phyloP scores from a whole-genome alignment of 345 rosid genomes.

The Lepidium aucheri region DNA sequence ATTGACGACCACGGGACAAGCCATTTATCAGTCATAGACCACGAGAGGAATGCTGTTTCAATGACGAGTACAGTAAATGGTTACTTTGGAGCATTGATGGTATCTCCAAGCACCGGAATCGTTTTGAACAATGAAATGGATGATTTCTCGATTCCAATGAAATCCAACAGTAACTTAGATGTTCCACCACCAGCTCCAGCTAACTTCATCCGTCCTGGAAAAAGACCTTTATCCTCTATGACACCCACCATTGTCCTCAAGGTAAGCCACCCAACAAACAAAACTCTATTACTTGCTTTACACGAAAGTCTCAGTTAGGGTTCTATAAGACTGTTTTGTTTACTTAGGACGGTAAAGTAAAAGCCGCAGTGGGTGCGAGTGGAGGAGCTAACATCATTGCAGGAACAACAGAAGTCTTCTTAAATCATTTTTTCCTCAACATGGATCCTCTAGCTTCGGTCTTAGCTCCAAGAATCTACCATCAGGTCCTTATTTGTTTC shows the following conservation, averaged over 20 bases:
- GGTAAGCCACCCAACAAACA: conserved; percentile 15
- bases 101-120: conserved; percentile 52
- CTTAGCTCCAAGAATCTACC: conserved; percentile 52
- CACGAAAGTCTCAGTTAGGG: not conserved
- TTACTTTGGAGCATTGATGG: conserved; percentile 43
- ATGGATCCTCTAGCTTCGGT: conserved; percentile 60
- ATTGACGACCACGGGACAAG: conserved; percentile 56
- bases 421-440: conserved; percentile 43
- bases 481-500: conserved; percentile 29
- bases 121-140: conserved; percentile 67
- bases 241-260: conserved; percentile 50
- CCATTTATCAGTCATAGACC: conserved; percentile 52
- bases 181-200: conserved; percentile 41
- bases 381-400: conserved; percentile 59
- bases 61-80: conserved; percentile 54
- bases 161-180: not conserved
- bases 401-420: conserved; percentile 41
- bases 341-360: conserved; percentile 39
- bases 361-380: conserved; percentile 51
- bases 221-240: conserved; percentile 67
- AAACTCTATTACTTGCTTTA: not conserved
- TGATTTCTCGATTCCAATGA: conserved; percentile 45
- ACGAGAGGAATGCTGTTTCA: conserved; percentile 43
- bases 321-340: not conserved
- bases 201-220: conserved; percentile 50